These are phyloP conservation scores for Gossypium gossypioides DNA, from an alignment of 441 rosid species.

Conservation along the genomic window DNA sequence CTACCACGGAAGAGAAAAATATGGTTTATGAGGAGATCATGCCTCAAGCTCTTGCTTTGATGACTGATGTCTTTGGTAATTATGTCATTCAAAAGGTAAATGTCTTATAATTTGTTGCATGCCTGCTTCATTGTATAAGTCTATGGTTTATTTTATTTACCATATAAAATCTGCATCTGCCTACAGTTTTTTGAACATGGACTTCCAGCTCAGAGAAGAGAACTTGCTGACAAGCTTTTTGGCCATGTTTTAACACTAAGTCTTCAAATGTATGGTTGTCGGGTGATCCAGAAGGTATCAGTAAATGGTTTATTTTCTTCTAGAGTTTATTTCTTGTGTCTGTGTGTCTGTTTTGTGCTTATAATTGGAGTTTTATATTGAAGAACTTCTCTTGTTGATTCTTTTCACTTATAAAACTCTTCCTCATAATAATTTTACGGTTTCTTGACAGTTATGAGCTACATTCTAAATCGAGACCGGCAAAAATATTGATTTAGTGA, in stretches of 20 bases:
- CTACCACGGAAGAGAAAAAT: slow-evolving; percentile 62
- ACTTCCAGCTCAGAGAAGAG: slow-evolving; percentile 60
- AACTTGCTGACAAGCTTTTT: slow-evolving; percentile 53
- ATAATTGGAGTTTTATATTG: background rate
- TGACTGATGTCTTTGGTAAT: slow-evolving; percentile 91
- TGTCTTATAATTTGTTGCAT: background rate
- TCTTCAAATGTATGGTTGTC: slow-evolving; percentile 84
- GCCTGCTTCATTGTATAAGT: background rate
- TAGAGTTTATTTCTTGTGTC: background rate
- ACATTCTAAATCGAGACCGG: background rate
- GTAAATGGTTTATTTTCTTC: background rate
- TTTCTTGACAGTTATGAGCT: background rate
- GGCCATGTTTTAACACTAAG: slow-evolving; percentile 59
- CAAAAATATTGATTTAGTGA: background rate
- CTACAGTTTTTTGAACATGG: slow-evolving; percentile 82
- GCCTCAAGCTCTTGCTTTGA: slow-evolving; percentile 70
- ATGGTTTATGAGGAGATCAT: slow-evolving; percentile 78
- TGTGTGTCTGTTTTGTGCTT: background rate
- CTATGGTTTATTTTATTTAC: background rate
- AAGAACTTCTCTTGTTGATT: background rate
- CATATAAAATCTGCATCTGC: background rate
- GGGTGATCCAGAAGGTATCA: slow-evolving; percentile 79
- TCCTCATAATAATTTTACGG: background rate
- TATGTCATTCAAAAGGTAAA: slow-evolving; percentile 84
- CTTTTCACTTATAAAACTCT: background rate